Conservation (phyloP, 257 asterid genomes). For the Linaria vulgaris region DNA sequence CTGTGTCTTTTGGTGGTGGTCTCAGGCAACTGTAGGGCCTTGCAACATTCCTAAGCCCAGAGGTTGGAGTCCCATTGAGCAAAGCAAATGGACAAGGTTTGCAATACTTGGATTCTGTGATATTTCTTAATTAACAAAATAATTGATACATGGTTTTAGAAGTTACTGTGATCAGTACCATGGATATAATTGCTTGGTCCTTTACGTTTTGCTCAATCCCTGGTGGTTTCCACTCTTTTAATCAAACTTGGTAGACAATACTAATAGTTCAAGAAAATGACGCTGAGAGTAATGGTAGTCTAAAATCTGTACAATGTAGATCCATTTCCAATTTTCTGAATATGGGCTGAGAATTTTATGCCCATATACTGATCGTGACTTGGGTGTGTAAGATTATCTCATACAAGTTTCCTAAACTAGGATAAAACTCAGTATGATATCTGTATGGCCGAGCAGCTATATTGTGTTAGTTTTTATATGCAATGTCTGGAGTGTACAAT, state of each 20-base stretch:
- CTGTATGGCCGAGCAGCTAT: not conserved
- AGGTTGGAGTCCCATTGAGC: conserved; percentile 93
- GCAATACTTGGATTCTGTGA: conserved; percentile 24
- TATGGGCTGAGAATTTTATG: too few relatives aligned
- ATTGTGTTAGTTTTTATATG: not conserved
- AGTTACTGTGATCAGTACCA: conserved; percentile 13
- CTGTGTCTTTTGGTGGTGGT: conserved; percentile 29
- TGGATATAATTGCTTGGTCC: conserved; percentile 15
- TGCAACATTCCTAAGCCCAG: conserved; percentile 92
- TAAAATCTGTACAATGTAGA: not conserved
- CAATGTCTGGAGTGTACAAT: not conserved
- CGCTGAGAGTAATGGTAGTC: not conserved
- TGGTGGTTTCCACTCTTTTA: not conserved
- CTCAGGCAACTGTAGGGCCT: conserved; percentile 92
- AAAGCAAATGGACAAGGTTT: conserved; percentile 96
- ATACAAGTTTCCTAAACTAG: too few relatives aligned
- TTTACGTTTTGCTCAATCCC: not conserved
- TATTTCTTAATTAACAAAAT: conserved; percentile 20
- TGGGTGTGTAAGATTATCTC: too few relatives aligned
- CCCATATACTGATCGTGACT: too few relatives aligned
- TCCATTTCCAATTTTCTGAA: not conserved
- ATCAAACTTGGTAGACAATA: conserved; percentile 17
- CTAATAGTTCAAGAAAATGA: not conserved
- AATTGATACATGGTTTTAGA: conserved; percentile 15
- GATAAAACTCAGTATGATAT: not conserved